These are phyloP conservation scores for Rhodotorula sp. DNA, from an alignment of 1,284 basidiomycete genomes.

Conservation along the genomic window DNA sequence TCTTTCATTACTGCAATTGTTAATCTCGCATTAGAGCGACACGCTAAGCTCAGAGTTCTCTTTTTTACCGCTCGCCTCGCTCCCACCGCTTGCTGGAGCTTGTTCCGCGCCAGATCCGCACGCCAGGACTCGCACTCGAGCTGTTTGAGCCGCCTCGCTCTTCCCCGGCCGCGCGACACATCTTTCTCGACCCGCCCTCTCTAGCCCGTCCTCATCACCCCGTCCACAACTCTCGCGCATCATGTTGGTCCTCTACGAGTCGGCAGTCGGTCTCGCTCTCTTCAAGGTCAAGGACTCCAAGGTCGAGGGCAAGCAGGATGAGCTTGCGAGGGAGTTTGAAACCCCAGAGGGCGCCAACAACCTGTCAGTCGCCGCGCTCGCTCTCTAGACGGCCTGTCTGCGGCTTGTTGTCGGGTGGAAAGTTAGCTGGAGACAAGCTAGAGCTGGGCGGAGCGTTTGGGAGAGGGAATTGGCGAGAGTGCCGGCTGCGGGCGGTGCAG, in stretches of 20 bases:
- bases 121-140: neutral
- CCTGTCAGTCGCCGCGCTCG: constrained; percentile 54
- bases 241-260: constrained; percentile 56
- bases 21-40: too few species aligned
- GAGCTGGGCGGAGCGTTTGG: neutral
- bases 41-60: too few species aligned
- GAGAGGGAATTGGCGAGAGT: neutral
- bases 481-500: too few species aligned
- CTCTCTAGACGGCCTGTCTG: neutral
- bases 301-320: constrained; percentile 61
- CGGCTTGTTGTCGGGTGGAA: neutral
- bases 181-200: neutral
- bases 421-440: neutral
- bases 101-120: too few species aligned
- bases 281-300: constrained; percentile 94
- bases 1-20: too few species aligned
- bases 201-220: neutral
- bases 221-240: constrained; percentile 5
- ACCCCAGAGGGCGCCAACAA: constrained; percentile 86
- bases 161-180: neutral
- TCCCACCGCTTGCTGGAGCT: too few species aligned
- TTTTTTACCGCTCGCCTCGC: too few species aligned
- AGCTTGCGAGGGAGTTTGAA: constrained; percentile 90
- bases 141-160: neutral
- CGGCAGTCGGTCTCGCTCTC: constrained; percentile 89